Evolutionary conservation across 352 stramenopile species (phyloP).

Genomic region (Globisporangium takayamanum): DNA sequence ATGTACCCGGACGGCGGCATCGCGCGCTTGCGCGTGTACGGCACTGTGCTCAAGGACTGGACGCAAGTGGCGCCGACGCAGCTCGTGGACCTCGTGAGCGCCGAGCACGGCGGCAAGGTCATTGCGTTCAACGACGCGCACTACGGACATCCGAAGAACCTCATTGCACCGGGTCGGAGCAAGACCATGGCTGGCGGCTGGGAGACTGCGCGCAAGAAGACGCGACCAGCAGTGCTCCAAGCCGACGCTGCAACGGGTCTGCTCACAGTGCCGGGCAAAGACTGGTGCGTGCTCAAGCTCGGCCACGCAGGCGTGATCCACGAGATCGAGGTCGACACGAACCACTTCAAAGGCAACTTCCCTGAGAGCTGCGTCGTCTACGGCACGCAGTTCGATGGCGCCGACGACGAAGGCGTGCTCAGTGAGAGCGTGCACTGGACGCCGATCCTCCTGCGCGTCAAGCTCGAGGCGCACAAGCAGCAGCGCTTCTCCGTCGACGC

Average conservation of each 20-base stretch:
- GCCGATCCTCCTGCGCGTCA: constrained; percentile 78
- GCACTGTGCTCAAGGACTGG: constrained; percentile 64
- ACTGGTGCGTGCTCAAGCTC: constrained; percentile 91
- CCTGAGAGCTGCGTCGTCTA: constrained; percentile 87
- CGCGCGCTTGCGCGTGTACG: constrained; percentile 82
- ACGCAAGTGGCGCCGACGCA: constrained; percentile 32
- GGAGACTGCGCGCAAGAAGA: constrained; percentile 91
- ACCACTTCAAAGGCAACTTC: constrained; percentile 95
- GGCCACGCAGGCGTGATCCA: constrained; percentile 68
- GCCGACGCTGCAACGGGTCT: constrained; percentile 37
- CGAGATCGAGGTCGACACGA: constrained; percentile 87
- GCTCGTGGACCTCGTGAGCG: constrained; percentile 82
- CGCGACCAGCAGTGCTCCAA: constrained; percentile 64
- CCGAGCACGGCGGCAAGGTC: constrained; percentile 79
- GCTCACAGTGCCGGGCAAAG: constrained; percentile 70
- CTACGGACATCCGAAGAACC: constrained; percentile 91
- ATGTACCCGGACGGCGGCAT: constrained; percentile 94
- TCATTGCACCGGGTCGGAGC: constrained; percentile 82
- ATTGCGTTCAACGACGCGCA: constrained; percentile 92
- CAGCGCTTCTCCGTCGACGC: constrained; percentile 74
- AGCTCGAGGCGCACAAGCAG: constrained; percentile 81
- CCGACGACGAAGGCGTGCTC: constrained; percentile 27
- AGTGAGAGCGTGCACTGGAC: constrained; percentile 66
- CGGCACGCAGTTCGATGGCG: constrained; percentile 47
- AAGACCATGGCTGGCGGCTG: constrained; percentile 92